Evolutionary conservation across 768 basidiomycete species (phyloP).

Genomic region (Leccinum broughii): DNA sequence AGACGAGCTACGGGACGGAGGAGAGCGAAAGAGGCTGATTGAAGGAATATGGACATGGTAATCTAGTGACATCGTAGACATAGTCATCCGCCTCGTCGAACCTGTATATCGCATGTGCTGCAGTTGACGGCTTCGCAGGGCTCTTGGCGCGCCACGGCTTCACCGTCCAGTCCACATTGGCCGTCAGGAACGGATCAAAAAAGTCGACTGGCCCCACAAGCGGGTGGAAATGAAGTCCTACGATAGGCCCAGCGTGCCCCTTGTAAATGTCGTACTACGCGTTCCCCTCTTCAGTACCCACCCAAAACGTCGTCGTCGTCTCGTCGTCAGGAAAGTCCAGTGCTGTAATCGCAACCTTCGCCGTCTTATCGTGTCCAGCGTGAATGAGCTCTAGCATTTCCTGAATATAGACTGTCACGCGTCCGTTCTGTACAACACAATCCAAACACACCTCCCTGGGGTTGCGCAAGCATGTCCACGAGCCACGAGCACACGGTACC

Average conservation of each 20-base stretch:
- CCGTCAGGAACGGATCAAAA: conserved; percentile 90
- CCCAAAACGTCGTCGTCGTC: conserved; percentile 89
- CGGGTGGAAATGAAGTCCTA: conserved; percentile 94
- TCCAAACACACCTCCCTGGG: conserved; percentile 60
- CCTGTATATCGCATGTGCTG: conserved; percentile 62
- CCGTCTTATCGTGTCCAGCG: conserved; percentile 92
- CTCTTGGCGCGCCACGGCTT: conserved; percentile 92
- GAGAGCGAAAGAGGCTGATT: background rate
- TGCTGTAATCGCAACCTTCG: conserved; percentile 92
- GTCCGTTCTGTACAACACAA: background rate
- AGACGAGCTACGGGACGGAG: background rate
- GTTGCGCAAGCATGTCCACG: conserved; percentile 97
- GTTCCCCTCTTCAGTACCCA: conserved; percentile 97
- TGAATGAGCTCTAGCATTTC: conserved; percentile 86
- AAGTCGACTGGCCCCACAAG: conserved; percentile 90
- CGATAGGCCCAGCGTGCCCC: conserved; percentile 91
- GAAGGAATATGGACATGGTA: background rate
- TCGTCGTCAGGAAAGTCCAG: conserved; percentile 96
- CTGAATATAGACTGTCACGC: no score
- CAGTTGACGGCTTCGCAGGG: conserved; percentile 69
- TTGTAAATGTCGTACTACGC: conserved; percentile 57
- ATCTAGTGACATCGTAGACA: conserved; percentile 85
- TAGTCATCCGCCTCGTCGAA: conserved; percentile 99
- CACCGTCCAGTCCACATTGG: conserved; percentile 97
- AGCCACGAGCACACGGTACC: conserved; percentile 97